Conservation (phyloP, 2,329 filamentous ascomycete species). For the Aspergillus versicolor region DNA sequence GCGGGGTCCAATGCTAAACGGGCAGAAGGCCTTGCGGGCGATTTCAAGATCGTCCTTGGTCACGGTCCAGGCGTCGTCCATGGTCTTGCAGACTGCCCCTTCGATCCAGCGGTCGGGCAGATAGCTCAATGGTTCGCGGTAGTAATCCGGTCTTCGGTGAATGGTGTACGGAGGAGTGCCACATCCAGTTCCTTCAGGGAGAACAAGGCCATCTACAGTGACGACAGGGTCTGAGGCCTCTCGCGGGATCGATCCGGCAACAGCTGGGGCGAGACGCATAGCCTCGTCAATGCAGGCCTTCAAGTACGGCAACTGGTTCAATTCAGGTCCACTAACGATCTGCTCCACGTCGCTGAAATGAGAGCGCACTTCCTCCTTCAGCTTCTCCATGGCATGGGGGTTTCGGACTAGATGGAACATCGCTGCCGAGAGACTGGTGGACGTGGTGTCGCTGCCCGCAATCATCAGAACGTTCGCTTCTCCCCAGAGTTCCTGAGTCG, state of each 20-base stretch:
- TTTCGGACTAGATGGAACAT: conserved; percentile 43
- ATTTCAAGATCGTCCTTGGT: conserved; percentile 50
- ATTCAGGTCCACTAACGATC: conserved; percentile 33
- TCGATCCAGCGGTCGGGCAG: conserved; percentile 66
- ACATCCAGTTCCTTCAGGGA: conserved; percentile 58
- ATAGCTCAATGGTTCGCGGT: conserved; percentile 58
- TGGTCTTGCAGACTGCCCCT: conserved; percentile 44
- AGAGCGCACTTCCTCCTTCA: conserved; percentile 37
- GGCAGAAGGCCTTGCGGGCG: conserved; percentile 70
- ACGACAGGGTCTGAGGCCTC: conserved; percentile 41
- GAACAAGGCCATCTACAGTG: conserved; percentile 36
- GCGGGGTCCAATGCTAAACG: conserved; percentile 48
- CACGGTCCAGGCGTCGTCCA: conserved; percentile 36
- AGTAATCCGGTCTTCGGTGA: conserved; percentile 66
- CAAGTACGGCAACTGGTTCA: conserved; percentile 41
- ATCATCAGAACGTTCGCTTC: conserved; percentile 72
- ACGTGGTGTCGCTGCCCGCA: conserved; percentile 70
- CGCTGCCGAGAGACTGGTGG: conserved; percentile 55
- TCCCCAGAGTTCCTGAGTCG: conserved; percentile 66
- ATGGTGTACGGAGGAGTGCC: conserved; percentile 68
- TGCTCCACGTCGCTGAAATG: conserved; percentile 37
- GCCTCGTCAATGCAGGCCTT: conserved; percentile 45
- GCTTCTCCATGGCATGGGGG: conserved; percentile 27
- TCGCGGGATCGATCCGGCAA: conserved; percentile 38
- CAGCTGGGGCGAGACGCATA: conserved; percentile 40